phyloP scores from a whole-genome alignment of 2,329 filamentous ascomycete genomes.

The Exophiala spinifera region DNA sequence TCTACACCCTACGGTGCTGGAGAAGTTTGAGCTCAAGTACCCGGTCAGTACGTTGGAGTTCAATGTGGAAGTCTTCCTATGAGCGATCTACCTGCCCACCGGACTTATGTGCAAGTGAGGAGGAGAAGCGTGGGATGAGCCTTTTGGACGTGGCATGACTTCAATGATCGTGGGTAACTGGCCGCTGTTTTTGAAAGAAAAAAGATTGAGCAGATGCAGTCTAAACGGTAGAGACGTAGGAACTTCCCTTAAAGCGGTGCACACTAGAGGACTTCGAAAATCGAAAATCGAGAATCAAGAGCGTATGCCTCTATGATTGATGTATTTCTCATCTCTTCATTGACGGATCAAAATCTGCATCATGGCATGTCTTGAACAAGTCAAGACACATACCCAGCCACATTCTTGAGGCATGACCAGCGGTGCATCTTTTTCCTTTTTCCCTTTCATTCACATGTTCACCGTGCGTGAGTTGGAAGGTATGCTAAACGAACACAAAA shows the following conservation, averaged over 20 bases:
- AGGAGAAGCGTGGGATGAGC: not conserved
- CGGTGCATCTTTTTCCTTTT: not conserved
- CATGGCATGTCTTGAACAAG: not conserved
- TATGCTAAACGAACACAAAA: constrained; percentile 9
- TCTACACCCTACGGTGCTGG: constrained; percentile 85
- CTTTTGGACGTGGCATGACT: not conserved
- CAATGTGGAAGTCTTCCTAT: constrained; percentile 91
- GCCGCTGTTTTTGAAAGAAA: too few relatives aligned
- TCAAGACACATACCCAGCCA: not conserved
- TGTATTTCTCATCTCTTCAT: not conserved
- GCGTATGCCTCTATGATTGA: not conserved
- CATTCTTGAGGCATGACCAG: not conserved
- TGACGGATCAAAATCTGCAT: not conserved
- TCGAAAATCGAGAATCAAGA: not conserved
- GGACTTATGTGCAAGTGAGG: too few relatives aligned
- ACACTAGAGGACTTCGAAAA: too few relatives aligned
- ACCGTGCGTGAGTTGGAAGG: not conserved
- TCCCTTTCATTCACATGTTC: not conserved
- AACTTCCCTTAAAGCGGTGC: not conserved
- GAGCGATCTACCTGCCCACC: constrained; percentile 14
- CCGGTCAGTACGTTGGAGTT: constrained; percentile 92
- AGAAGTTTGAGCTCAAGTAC: constrained; percentile 90
- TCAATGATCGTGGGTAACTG: not conserved
- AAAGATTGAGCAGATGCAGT: too few relatives aligned
- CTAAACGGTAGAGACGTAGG: not conserved